Percentiles rank a stretch among this genome's conserved stretches.
These are phyloP conservation scores for Eucalyptus curtisii DNA, from an alignment of 345 rosid genomes.

Conservation along the genomic window DNA sequence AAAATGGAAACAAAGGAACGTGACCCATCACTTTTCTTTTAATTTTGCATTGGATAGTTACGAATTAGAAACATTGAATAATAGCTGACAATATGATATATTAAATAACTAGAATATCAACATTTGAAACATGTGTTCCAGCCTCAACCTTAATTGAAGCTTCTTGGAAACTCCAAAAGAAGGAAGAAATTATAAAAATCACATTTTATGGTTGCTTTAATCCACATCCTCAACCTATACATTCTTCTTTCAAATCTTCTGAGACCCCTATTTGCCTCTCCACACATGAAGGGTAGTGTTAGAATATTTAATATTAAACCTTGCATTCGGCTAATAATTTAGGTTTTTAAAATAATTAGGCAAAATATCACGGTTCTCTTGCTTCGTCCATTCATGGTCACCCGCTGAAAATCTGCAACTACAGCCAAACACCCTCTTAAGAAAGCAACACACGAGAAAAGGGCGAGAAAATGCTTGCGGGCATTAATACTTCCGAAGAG, in stretches of 20 bases:
- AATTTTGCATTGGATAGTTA: not conserved
- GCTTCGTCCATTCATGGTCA: not conserved
- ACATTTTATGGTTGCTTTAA: not conserved
- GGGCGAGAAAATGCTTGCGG: not conserved
- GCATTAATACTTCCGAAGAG: not conserved
- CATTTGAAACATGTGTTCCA: not conserved
- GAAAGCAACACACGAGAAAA: not conserved
- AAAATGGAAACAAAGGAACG: not conserved
- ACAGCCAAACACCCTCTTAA: not conserved
- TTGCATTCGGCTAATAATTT: too few relatives aligned
- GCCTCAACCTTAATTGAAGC: not conserved
- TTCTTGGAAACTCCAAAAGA: not conserved
- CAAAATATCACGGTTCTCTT: not conserved
- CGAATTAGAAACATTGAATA: not conserved
- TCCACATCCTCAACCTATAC: not conserved
- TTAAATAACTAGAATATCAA: not conserved
- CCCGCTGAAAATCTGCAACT: not conserved
- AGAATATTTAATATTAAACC: too few relatives aligned
- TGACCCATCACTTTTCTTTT: not conserved
- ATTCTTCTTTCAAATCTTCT: too few relatives aligned
- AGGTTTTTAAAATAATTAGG: too few relatives aligned
- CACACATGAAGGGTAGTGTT: accelerated
- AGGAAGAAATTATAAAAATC: not conserved
- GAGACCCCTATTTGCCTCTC: too few relatives aligned
- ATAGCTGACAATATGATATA: not conserved